Evolutionary conservation across 2,329 filamentous ascomycete genomes (phyloP).

Genomic region (Apiospora kogelbergensis): DNA sequence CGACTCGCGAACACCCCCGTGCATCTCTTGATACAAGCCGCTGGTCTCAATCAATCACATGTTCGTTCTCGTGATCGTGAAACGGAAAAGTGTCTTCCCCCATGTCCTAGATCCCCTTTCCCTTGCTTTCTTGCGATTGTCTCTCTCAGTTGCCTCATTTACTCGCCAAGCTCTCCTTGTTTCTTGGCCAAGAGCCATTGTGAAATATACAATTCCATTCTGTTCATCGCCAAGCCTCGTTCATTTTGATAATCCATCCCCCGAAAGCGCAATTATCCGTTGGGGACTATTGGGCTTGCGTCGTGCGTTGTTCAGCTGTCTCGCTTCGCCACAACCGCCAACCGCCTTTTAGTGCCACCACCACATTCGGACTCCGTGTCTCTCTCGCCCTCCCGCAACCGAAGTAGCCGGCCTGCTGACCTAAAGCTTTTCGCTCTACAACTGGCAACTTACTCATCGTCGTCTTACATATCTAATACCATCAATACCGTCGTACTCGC

Average conservation of each 20-base stretch:
- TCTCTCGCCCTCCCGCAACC: not conserved
- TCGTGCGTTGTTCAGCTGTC: not conserved
- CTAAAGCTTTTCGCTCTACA: not conserved
- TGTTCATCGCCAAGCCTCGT: not conserved
- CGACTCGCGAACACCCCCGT: not conserved
- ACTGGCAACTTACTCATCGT: not conserved
- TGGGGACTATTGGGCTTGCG: not conserved
- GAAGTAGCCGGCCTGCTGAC: constrained; percentile 5
- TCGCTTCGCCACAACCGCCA: not conserved
- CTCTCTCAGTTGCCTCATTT: not conserved
- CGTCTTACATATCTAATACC: not conserved
- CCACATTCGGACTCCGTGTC: not conserved
- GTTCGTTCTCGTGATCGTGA: not conserved
- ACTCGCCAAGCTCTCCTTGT: not conserved
- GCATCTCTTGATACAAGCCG: not conserved
- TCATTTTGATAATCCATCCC: not conserved
- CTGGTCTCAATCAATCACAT: not conserved
- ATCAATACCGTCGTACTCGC: not conserved
- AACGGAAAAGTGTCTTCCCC: not conserved
- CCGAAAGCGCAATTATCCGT: not conserved
- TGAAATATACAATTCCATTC: not conserved
- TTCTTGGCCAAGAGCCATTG: not conserved
- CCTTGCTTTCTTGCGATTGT: not conserved
- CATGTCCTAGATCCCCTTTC: not conserved
- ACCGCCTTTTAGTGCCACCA: not conserved